These are phyloP conservation scores for Zizania latifolia DNA, from an alignment of 176 grass and related monocot genomes.

Conservation along the genomic window DNA sequence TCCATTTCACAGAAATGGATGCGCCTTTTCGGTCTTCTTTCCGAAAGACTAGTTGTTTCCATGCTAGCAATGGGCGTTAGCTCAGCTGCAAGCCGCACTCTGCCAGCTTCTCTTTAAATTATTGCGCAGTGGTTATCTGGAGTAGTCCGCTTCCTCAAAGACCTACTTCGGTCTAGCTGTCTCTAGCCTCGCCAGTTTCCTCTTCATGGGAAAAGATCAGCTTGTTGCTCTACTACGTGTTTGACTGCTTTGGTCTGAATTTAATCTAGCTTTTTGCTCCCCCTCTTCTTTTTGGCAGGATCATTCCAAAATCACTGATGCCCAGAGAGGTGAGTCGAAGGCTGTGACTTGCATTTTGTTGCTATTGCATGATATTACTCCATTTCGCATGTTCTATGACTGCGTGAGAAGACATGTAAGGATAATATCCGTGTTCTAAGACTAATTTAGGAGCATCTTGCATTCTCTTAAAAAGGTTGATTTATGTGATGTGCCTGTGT, in stretches of 20 bases:
- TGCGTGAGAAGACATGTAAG: too few species aligned
- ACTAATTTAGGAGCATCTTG: too few species aligned
- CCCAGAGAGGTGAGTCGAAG: conserved; percentile 75
- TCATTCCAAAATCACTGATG: conserved; percentile 80
- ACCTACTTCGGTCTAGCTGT: not conserved
- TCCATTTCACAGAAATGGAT: conserved; percentile 47
- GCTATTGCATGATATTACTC: not conserved
- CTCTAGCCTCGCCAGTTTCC: conserved; percentile 18
- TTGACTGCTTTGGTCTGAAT: conserved; percentile 24
- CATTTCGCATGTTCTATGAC: not conserved
- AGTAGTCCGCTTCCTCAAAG: conserved; percentile 19
- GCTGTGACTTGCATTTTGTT: not conserved
- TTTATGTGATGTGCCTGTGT: not conserved
- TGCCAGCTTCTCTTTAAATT: not conserved
- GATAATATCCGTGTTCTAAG: too few species aligned
- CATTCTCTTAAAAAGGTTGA: too few species aligned
- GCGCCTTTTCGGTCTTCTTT: conserved; percentile 38
- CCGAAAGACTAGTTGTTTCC: conserved; percentile 44
- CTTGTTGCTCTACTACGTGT: too few species aligned
- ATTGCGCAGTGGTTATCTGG: not conserved
- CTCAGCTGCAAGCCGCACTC: conserved; percentile 13
- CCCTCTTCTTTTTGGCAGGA: conserved; percentile 37
- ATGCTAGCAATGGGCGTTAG: conserved; percentile 12
- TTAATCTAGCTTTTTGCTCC: conserved; percentile 33
- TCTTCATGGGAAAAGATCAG: conserved; percentile 34